A percentile compares a stretch with the other conserved stretches of the same genome.
These are phyloP conservation scores for Emmonsia crescens DNA, from an alignment of 2,329 filamentous ascomycete genomes.

Conservation along the genomic window DNA sequence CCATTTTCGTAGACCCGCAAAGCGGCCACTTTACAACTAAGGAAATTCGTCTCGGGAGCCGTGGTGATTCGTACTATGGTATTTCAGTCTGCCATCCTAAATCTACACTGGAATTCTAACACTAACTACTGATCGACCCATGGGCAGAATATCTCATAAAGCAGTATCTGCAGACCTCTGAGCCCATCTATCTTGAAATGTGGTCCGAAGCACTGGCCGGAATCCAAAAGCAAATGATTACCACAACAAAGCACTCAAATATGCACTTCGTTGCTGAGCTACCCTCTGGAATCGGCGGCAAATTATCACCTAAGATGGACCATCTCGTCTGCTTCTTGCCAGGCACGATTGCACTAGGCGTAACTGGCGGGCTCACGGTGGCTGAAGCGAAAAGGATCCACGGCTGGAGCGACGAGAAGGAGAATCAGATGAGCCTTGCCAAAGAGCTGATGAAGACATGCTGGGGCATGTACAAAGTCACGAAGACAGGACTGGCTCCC, in stretches of 20 bases:
- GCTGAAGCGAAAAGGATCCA: conserved; percentile 60
- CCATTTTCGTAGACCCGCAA: conserved; percentile 78
- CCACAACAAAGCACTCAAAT: conserved; percentile 68
- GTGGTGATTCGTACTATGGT: conserved; percentile 91
- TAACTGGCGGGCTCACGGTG: conserved; percentile 67
- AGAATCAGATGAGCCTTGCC: conserved; percentile 77
- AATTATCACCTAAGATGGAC: conserved; percentile 84
- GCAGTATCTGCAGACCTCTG: conserved; percentile 90
- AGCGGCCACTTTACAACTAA: conserved; percentile 67
- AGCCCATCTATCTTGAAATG: conserved; percentile 79
- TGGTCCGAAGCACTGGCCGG: conserved; percentile 80
- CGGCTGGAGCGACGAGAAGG: conserved; percentile 66
- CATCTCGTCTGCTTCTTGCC: conserved; percentile 97
- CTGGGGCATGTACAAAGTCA: conserved; percentile 93
- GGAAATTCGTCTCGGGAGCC: conserved; percentile 88
- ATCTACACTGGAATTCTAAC: not conserved
- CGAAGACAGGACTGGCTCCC: conserved; percentile 78
- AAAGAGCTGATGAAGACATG: conserved; percentile 91
- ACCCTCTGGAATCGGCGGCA: conserved; percentile 56
- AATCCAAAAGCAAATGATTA: conserved; percentile 82
- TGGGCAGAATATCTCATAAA: conserved; percentile 82
- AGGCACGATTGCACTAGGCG: conserved; percentile 82
- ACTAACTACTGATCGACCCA: not conserved
- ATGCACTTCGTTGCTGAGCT: conserved; percentile 88
- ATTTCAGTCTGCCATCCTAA: conserved; percentile 10